Conservation (phyloP, 1,139 yeast genomes). For the Kurtzmaniella quercitrusa region DNA sequence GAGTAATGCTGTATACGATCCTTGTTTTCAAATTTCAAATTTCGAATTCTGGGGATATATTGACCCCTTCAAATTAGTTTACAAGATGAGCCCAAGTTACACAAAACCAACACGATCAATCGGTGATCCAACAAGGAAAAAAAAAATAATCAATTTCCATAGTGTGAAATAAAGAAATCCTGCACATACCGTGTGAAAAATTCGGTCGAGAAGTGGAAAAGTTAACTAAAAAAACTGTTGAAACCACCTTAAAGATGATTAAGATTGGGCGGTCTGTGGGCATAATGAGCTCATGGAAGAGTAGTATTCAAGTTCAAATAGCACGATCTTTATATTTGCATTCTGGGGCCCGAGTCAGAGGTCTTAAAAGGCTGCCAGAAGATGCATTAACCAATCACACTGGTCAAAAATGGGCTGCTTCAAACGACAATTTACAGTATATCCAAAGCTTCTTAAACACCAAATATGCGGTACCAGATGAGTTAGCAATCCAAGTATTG, state of each 20-base stretch:
- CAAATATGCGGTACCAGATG: constrained; percentile 45
- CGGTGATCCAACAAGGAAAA: no score
- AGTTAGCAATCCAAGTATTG: constrained; percentile 66
- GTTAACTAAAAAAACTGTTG: neutral
- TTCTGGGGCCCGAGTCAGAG: constrained; percentile 63
- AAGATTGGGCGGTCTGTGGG: neutral
- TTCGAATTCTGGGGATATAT: no score
- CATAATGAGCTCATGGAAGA: neutral
- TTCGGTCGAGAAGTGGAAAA: neutral
- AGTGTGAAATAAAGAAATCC: no score
- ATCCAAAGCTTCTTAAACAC: constrained; percentile 42
- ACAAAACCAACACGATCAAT: no score
- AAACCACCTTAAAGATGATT: neutral
- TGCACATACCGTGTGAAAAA: neutral
- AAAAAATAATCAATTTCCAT: no score
- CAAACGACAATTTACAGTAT: constrained; percentile 43
- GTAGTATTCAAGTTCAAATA: neutral
- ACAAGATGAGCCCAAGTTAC: no score
- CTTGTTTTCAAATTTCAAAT: no score
- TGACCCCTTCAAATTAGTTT: no score
- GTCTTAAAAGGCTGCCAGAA: constrained; percentile 72
- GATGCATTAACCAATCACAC: constrained; percentile 53
- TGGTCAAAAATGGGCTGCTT: constrained; percentile 58
- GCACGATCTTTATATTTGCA: constrained; percentile 34
- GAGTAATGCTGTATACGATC: no score